Percentiles rank a stretch among this genome's conserved stretches.
These are phyloP conservation scores for Thalassiosira pacifica DNA, from an alignment of 352 stramenopile species.

Conservation along the genomic window DNA sequence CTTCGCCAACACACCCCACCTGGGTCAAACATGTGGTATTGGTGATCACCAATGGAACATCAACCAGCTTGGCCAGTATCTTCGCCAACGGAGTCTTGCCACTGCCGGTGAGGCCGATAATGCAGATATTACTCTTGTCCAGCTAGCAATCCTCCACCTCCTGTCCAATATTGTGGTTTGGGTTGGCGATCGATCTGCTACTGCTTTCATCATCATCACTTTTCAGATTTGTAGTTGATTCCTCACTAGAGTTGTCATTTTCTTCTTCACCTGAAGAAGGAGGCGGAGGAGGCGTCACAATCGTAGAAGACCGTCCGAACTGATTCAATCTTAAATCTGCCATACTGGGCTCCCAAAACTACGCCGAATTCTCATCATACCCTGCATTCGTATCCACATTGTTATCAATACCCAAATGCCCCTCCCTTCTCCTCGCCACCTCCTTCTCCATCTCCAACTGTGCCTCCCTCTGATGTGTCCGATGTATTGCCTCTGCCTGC, in stretches of 20 bases:
- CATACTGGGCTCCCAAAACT: slow-evolving; percentile 57
- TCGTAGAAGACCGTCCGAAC: slow-evolving; percentile 63
- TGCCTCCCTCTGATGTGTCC: not conserved
- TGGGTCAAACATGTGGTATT: slow-evolving; percentile 98
- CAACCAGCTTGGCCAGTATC: slow-evolving; percentile 94
- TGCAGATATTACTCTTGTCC: slow-evolving; percentile 98
- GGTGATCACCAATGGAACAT: slow-evolving; percentile 97
- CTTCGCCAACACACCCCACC: slow-evolving; percentile 98
- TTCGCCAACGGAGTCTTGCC: slow-evolving; percentile 98
- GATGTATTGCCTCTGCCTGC: slow-evolving; percentile 33
- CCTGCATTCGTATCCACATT: not conserved
- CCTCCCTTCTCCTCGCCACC: slow-evolving; percentile 22
- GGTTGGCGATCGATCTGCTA: slow-evolving; percentile 56
- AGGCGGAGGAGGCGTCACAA: slow-evolving; percentile 20
- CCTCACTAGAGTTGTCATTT: not conserved
- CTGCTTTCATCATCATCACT: slow-evolving; percentile 37
- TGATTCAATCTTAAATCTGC: slow-evolving; percentile 79
- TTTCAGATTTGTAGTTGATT: not conserved
- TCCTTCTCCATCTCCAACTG: slow-evolving; percentile 6
- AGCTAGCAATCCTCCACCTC: slow-evolving; percentile 92
- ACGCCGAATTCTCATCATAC: slow-evolving; percentile 26
- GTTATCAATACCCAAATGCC: slow-evolving; percentile 47
- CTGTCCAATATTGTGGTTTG: slow-evolving; percentile 63
- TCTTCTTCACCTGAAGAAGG: slow-evolving; percentile 10
- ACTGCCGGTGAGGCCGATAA: slow-evolving; percentile 94